A percentile compares a stretch with the other conserved stretches of the same genome.
phyloP scores from a whole-genome alignment of 163 green algal genomes.

The Chlorella variabilis region DNA sequence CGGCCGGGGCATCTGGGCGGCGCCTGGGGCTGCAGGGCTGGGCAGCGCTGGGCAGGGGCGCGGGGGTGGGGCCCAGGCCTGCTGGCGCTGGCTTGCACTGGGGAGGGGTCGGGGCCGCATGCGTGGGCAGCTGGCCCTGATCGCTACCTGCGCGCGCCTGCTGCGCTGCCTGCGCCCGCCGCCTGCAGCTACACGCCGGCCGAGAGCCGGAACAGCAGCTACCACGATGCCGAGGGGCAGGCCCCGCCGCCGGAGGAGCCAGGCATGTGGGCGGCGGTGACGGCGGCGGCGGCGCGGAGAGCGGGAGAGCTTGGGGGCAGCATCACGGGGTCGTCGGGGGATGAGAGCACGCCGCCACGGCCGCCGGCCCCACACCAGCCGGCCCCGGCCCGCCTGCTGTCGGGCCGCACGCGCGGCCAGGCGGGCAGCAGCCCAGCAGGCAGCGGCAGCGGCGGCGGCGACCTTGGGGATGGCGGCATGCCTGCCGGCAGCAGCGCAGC shows the following conservation, averaged over 20 bases:
- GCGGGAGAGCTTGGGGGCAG: background rate
- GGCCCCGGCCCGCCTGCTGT: background rate
- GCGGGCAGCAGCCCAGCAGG: background rate
- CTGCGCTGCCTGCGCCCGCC: background rate
- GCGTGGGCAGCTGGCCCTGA: no score
- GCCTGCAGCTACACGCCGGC: background rate
- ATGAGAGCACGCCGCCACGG: background rate
- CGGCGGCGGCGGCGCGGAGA: no score
- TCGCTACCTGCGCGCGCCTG: no score
- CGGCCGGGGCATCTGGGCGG: background rate
- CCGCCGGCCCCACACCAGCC: background rate
- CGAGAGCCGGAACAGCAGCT: background rate
- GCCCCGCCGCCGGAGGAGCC: background rate
- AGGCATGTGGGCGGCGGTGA: background rate
- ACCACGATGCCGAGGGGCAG: background rate
- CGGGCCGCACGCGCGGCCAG: slow-evolving; percentile 10
- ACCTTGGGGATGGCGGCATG: background rate
- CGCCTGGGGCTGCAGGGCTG: background rate
- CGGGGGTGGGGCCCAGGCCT: no score
- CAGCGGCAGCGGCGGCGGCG: background rate
- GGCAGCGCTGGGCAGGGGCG: no score
- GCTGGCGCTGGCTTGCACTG: no score
- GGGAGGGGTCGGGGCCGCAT: no score
- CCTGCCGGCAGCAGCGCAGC: background rate
- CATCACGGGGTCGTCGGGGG: no score